Conservation (phyloP, 2,329 filamentous ascomycete genomes). For the Exserohilum rostratum region DNA sequence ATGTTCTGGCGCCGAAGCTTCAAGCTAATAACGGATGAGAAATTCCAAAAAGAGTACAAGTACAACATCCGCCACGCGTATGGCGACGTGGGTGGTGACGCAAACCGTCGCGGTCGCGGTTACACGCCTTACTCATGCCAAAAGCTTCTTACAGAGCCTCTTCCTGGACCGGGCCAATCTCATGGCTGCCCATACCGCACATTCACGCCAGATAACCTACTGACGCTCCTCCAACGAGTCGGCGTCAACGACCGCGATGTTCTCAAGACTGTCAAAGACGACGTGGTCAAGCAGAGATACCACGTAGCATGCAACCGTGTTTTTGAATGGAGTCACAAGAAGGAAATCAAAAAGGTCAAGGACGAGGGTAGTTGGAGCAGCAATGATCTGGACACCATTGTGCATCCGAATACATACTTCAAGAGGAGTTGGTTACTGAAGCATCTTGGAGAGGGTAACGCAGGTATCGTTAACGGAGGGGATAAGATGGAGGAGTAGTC, state of each 20-base stretch:
- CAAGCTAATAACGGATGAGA: conserved; percentile 86
- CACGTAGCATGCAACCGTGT: conserved; percentile 97
- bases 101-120: conserved; percentile 82
- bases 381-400: conserved; percentile 87
- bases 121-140: conserved; percentile 94
- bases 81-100: conserved; percentile 92
- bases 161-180: conserved; percentile 82
- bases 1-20: conserved; percentile 90
- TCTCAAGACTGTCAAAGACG: conserved; percentile 81
- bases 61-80: conserved; percentile 97
- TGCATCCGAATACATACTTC: conserved; percentile 98
- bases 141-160: conserved; percentile 88
- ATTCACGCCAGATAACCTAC: conserved; percentile 86
- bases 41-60: conserved; percentile 95
- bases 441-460: conserved; percentile 65
- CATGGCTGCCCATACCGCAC: conserved; percentile 98
- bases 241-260: conserved; percentile 81
- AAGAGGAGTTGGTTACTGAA: conserved; percentile 91
- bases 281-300: conserved; percentile 85
- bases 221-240: conserved; percentile 73
- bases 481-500: conserved; percentile 46
- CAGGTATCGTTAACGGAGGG: conserved; percentile 33
- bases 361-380: conserved; percentile 57
- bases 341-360: conserved; percentile 58
- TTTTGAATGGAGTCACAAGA: conserved; percentile 84